Base-by-base conservation (phyloP, 2,329 filamentous ascomycete species). In the Fusarium pseudocircinatum region DNA sequence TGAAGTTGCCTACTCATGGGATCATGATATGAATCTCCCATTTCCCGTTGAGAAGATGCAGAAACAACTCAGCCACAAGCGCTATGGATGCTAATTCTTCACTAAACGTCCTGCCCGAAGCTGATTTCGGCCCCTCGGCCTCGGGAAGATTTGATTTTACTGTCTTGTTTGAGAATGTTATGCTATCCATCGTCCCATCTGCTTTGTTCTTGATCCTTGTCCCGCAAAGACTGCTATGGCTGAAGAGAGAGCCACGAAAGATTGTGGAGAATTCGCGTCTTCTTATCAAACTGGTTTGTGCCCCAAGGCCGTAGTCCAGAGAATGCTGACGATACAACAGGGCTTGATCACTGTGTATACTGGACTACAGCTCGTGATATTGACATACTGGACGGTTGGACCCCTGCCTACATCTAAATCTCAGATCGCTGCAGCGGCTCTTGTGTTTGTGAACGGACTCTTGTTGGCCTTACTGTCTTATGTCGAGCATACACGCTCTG, bases 121-220 rank as follows among this genome's bases (percentile, higher is more conserved):
- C 39, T 28, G 50, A 32, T 28, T 67, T 67, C 32, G 63, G 63
- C 16, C 63, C 63, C 2, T 56, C 60, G 4, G 60, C 63, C 44
- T 59, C 60, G 4, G 62, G 44, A 12, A 58, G 63, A 40, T 70
- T 70, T 52, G 67, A 70, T 28, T 70, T 69, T 42, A 69, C 64
- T 6, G 42, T 69, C 20, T 26, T 50, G 16, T 69, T 70, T 16
- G 64, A 70, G 26, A 64, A 64, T 43, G 26, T 43, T 16, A 42
- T 70, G 6, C 37, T 70, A 9, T 69, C 64, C 2, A 69, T 70
- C 34, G 15, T 69, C 6, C 67, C 67, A 2, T 70, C 67, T 18
- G 28, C 54, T 24, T 32, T 70, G 13, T 69, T 69, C 39, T 63
- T 67, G 15, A 15, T 59, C n/a, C 50, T 67, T 3, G 61, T 26